Base-by-base conservation (phyloP, 1,139 yeast species). In the Hyphopichia buzzinii region DNA sequence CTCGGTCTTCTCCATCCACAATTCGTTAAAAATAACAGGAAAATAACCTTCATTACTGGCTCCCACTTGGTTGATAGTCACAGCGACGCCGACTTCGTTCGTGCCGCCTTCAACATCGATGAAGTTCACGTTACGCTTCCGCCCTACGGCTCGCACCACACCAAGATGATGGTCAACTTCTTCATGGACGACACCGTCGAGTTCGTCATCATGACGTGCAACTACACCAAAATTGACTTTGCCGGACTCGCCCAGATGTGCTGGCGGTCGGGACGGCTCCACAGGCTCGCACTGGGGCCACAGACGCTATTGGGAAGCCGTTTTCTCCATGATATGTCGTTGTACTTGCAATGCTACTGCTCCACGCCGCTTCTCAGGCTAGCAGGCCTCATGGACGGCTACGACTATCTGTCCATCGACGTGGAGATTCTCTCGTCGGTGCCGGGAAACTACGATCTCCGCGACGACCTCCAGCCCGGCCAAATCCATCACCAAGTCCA, bases 91-190 rank as follows among this genome's bases (percentile, higher is more conserved):
- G 30, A 30, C 1, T 34, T 42, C n/a, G 31, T 56, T 17, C 44
- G 42, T 15, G 4, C 36, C 15, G 48, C 45, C 17, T 63, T 52
- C 36, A 61, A 65, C 34, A 41, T 67, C 3, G 36, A 43, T 3
- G 64, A 67, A 36, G 52, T 67, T 1, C 43, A 54, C 1, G 74
- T 71, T 0, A 44, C 48, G 12, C 42, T 69, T 4, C 68, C 72
- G 1, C 51, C 50, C 32, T 72, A 57, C 31, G 77, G 71, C 4
- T 70, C 82, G 2, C 89, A 83, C 50, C 89, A 83, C 51, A 70
- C 85, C 2, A 83, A 83, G 48, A 63, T 82, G 75, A 78, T 82
- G 71, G 59, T 83, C 12, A 81, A 81, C 49, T 63, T 74, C 40
- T 77, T 64, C 46, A 52, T 48, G 3, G 77, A 73, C 42, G 49